Base-by-base conservation (phyloP, 2,329 filamentous ascomycete genomes). In the Clarireedia hainanense region DNA sequence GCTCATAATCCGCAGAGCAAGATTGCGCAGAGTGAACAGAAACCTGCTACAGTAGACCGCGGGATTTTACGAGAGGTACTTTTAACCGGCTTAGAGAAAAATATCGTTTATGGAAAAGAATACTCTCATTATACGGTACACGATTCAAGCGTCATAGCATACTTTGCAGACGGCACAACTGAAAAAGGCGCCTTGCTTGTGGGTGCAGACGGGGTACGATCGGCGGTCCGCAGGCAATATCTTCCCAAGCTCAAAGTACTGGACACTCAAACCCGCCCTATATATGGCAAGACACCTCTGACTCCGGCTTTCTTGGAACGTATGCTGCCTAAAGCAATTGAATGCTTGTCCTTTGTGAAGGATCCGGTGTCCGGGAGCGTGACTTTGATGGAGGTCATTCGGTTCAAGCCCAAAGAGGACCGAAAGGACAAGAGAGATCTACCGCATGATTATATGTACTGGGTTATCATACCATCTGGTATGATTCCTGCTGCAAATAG, bases 221-320 rank as follows among this genome's bases (percentile, higher is more conserved):
- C 71, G 6, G 55, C 48, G 5, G 66, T 74, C 14, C 65, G 73
- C 5, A 68, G 61, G 27, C 73, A 74, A 54, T 60, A 69, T 17
- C 56, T 74, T 3, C 74, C 73, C 0, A 51, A 66, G 1, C 65
- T 68, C 39, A 58, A 63, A 23, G 57, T 67, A 4, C 49, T 75
- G 4, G 73, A 76, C 57, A 72, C 72, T 0, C 64, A 68, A 7
- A 66, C 67, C 15, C 63, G 71, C 10, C 68, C 68, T 24, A 65
- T 75, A 12, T 76, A 71, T 52, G 73, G 73, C 23, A 74, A 73
- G 58, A 73, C 72, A 1, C 63, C 65, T 2, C 40, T 73, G 23
- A 70, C 63, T 2, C 42, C 54, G 2, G 65, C 68, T 34, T 55
- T 70, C 10, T 17, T 55, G 3, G 20, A 50, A 10, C 47, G 53